Base-by-base conservation (phyloP, 441 rosid species). In the Arabidopsis lyrata region DNA sequence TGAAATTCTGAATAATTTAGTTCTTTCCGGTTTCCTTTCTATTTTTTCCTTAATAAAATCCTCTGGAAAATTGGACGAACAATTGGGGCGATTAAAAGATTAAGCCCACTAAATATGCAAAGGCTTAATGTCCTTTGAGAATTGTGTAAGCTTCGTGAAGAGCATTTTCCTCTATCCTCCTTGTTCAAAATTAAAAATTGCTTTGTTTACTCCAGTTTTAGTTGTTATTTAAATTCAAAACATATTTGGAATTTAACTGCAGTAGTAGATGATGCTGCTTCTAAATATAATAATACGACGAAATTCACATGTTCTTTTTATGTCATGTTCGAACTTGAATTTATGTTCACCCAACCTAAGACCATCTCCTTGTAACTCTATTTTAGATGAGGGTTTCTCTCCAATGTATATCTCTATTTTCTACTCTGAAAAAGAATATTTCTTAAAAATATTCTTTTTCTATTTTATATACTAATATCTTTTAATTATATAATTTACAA, bases 1-100 rank as follows among this genome's bases (percentile, higher is more conserved):
- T 49, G 11, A 66, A 35, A 29, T 47, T 56, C 58, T 64, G 47
- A 56, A 56, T 29, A 27, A 35, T 27, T 48, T 7, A 55, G 29
- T 36, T 54, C 42, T 12, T 55, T 11, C 29, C 8, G n/a, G 10
- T 55, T 55, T 53, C 1, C 49, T 5, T 13, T 32, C 31, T 44
- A 7, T 2, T 29, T 29, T 29, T 29, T 29, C 0, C 4, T 10
- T 10, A 11, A 16, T 8, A 45, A 32, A 20, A 14, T 56, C 73
- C 14, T 32, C 5, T 32, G 4, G 29, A 8, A 68, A 27, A 2
- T 24, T 5, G 15, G 12, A 44, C 61, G 4, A 31, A 4, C 42
- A 22, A 0, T 20, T 5, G 14, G 59, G 60, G 15, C 5, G 7
- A 4, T 12, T 7, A 39, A 6, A 59, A 12, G 34, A 3, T 7